Conservation (phyloP, 495 filamentous ascomycete genomes). For the Pyrenula massariospora region DNA sequence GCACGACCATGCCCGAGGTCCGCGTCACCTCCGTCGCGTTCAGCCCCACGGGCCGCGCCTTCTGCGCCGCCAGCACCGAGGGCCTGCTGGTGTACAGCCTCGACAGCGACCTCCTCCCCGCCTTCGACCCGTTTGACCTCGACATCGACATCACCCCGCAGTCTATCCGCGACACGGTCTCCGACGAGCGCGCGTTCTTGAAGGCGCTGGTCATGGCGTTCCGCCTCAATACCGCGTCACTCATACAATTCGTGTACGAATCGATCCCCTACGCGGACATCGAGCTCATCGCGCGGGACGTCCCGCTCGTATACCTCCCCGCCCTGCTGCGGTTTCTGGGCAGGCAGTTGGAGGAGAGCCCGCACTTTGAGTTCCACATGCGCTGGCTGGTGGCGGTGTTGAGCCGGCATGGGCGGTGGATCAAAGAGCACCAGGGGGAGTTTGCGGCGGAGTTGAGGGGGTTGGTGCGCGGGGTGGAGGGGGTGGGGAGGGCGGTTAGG, state of each 20-base stretch:
- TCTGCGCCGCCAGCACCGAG: slow-evolving; percentile 92
- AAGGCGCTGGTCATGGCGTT: slow-evolving; percentile 96
- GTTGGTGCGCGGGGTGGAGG: slow-evolving; percentile 61
- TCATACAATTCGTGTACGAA: slow-evolving; percentile 78
- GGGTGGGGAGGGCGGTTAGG: slow-evolving; percentile 63
- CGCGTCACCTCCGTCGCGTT: slow-evolving; percentile 80
- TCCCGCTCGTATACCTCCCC: slow-evolving; percentile 80
- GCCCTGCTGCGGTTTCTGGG: slow-evolving; percentile 77
- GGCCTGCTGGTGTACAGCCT: slow-evolving; percentile 86
- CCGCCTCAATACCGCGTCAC: slow-evolving; percentile 55
- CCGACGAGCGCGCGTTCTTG: slow-evolving; percentile 49
- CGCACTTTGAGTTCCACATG: slow-evolving; percentile 87
- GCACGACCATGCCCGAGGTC: slow-evolving; percentile 69
- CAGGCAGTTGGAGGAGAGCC: slow-evolving; percentile 73
- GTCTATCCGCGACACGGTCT: slow-evolving; percentile 62
- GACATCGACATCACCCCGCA: slow-evolving; percentile 84
- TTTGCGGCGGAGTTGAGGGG: slow-evolving; percentile 72
- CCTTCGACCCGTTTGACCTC: slow-evolving; percentile 92
- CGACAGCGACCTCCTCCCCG: slow-evolving; percentile 57
- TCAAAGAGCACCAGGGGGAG: slow-evolving; percentile 64
- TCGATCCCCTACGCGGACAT: slow-evolving; percentile 67
- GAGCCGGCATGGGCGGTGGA: slow-evolving; percentile 66
- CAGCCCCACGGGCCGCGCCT: slow-evolving; percentile 74
- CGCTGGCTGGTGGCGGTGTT: slow-evolving; percentile 84
- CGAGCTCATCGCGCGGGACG: slow-evolving; percentile 58